phyloP scores from a whole-genome alignment of 305 asterid species.

The Stenogyne calaminthoides region DNA sequence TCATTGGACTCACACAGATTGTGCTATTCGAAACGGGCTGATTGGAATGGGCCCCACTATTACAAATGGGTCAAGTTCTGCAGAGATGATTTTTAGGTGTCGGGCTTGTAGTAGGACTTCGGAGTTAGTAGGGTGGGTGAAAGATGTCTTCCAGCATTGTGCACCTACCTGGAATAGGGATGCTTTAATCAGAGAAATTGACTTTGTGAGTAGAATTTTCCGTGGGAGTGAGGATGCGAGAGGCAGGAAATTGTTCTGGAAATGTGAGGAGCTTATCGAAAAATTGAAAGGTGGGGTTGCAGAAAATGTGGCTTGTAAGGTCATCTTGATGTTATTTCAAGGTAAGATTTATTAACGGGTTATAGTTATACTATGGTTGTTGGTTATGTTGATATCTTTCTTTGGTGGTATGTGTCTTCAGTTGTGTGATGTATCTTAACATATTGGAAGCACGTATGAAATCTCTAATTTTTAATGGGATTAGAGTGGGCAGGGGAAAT shows the following conservation, averaged over 20 bases:
- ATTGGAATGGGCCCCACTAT: slow-evolving; percentile 72
- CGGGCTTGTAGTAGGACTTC: slow-evolving; percentile 85
- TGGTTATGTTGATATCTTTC: background rate
- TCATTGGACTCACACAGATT: slow-evolving; percentile 96
- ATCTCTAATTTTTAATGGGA: background rate
- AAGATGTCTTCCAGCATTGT: slow-evolving; percentile 92
- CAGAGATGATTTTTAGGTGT: slow-evolving; percentile 81
- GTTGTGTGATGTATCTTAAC: background rate
- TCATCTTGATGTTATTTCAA: slow-evolving; percentile 73
- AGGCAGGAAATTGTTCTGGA: slow-evolving; percentile 70
- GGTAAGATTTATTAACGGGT: slow-evolving; percentile 52
- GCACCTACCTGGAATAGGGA: slow-evolving; percentile 90
- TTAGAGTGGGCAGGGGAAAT: too few species aligned
- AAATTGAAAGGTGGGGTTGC: slow-evolving; percentile 63
- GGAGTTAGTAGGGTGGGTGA: slow-evolving; percentile 90
- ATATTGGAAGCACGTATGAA: background rate
- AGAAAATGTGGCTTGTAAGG: slow-evolving; percentile 67
- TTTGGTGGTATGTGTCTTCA: background rate
- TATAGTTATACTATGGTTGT: too few species aligned
- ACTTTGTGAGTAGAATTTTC: slow-evolving; percentile 76
- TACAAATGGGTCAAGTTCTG: slow-evolving; percentile 61
- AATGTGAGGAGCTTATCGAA: slow-evolving; percentile 76
- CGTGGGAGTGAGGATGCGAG: slow-evolving; percentile 78
- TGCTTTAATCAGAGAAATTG: slow-evolving; percentile 71
- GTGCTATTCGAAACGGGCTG: slow-evolving; percentile 80